Evolutionary conservation across 1,284 basidiomycete species (phyloP).

Genomic region (Trichosporon faecale): DNA sequence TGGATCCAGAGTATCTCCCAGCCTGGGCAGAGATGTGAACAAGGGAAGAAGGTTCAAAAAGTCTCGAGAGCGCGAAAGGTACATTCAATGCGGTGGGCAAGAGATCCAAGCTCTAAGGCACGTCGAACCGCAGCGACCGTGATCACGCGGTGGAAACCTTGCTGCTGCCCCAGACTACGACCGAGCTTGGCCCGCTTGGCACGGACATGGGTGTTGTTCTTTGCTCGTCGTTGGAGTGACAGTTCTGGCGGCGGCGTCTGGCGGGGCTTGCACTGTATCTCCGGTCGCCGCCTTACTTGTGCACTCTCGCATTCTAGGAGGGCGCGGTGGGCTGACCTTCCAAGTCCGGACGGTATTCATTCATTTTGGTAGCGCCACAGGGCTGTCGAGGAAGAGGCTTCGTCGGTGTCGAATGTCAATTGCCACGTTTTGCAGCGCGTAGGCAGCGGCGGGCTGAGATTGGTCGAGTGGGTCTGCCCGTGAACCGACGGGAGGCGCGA

Average conservation of each 20-base stretch:
- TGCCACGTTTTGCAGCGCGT: background rate
- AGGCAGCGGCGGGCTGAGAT: background rate
- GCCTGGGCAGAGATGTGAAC: conserved; percentile 29
- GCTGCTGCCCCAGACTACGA: background rate
- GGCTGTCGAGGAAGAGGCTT: background rate
- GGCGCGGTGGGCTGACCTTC: background rate
- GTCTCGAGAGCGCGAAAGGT: background rate
- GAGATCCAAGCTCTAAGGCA: conserved; percentile 9
- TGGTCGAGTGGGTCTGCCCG: background rate
- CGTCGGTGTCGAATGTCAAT: background rate
- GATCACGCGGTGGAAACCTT: conserved; percentile 6
- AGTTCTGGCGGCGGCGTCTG: background rate
- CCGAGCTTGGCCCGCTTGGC: conserved; percentile 1
- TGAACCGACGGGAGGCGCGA: background rate
- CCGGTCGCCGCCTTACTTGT: background rate
- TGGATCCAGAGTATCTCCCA: conserved; percentile 31
- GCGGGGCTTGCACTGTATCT: background rate
- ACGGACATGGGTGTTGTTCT: background rate
- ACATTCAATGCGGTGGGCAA: conserved; percentile 7
- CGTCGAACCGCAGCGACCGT: background rate
- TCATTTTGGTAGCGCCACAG: conserved; percentile 4
- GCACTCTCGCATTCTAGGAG: background rate
- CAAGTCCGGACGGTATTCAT: conserved; percentile 5
- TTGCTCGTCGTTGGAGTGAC: background rate
- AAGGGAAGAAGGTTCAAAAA: background rate